A percentile compares a stretch with the other conserved stretches of the same genome.
Evolutionary conservation across 2,329 filamentous ascomycete species (phyloP).

Genomic region (Colletotrichum sp.): DNA sequence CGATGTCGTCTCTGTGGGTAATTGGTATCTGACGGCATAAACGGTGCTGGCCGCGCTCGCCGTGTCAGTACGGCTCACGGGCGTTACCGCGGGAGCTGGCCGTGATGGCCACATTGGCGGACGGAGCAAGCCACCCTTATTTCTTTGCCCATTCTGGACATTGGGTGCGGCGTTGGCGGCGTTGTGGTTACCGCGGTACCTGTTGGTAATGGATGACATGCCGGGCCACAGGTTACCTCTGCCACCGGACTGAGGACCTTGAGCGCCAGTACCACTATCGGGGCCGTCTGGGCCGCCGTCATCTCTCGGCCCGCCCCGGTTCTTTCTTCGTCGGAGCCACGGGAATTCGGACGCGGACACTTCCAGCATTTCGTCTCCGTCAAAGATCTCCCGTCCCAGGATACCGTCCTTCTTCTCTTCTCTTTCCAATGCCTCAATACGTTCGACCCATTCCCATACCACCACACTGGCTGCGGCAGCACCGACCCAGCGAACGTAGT

Average conservation of each 20-base stretch:
- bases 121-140: constrained; percentile 44
- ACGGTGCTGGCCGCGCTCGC: constrained; percentile 69
- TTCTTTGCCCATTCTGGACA: constrained; percentile 28
- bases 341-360: constrained; percentile 55
- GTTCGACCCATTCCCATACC: constrained; percentile 97
- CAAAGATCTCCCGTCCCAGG: constrained; percentile 87
- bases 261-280: constrained; percentile 20
- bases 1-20: constrained; percentile 54
- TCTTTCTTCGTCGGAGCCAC: constrained; percentile 45
- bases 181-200: constrained; percentile 33
- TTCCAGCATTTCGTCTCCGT: constrained; percentile 92
- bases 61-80: constrained; percentile 66
- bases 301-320: constrained; percentile 35
- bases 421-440: constrained; percentile 89
- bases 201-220: constrained; percentile 43
- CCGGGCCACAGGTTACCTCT: constrained; percentile 43
- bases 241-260: constrained; percentile 25
- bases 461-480: constrained; percentile 94
- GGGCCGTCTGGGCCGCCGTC: constrained; percentile 21
- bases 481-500: constrained; percentile 96
- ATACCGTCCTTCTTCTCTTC: constrained; percentile 96
- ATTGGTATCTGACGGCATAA: constrained; percentile 67
- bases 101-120: constrained; percentile 61
- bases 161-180: background rate
- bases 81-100: constrained; percentile 60